phyloP scores from a whole-genome alignment of 768 basidiomycete genomes.

The Daedaleopsis nitida region DNA sequence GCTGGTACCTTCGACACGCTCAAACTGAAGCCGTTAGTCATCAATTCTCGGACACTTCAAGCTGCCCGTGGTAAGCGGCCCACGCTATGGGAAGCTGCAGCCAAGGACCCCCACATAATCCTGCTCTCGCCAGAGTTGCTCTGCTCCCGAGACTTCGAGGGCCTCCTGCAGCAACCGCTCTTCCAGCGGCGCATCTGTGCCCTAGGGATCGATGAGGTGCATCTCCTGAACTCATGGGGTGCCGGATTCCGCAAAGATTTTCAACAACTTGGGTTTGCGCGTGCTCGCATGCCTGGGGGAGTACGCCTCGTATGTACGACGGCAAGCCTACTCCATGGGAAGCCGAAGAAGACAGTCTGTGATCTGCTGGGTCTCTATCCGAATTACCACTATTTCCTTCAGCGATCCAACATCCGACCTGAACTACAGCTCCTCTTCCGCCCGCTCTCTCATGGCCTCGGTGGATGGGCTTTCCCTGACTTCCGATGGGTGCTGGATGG shows the following conservation, averaged over 20 bases:
- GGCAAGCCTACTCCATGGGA: constrained; percentile 16
- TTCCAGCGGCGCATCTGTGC: constrained; percentile 10
- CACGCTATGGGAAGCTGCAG: constrained; percentile 14
- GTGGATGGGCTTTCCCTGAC: too few species aligned
- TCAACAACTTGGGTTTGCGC: constrained; percentile 7
- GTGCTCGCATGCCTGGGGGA: constrained; percentile 1
- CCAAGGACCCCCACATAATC: constrained; percentile 1
- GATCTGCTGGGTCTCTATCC: constrained; percentile 15
- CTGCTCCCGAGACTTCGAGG: constrained; percentile 15
- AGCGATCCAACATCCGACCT: constrained; percentile 22
- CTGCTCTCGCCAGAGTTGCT: constrained; percentile 27
- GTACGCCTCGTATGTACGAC: constrained; percentile 13
- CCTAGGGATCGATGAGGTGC: constrained; percentile 23
- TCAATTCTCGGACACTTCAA: too few species aligned
- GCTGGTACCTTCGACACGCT: too few species aligned
- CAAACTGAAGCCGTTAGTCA: too few species aligned
- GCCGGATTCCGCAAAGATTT: constrained; percentile 18
- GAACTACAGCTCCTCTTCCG: constrained; percentile 13
- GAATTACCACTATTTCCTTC: constrained; percentile 11
- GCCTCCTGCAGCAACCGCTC: constrained; percentile 9
- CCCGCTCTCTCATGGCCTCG: neutral
- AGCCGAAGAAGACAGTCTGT: constrained; percentile 7
- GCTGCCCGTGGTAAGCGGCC: too few species aligned
- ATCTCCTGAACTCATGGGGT: constrained; percentile 26
- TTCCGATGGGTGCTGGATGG: too few species aligned